A percentile compares a stretch with the other conserved stretches of the same genome.
phyloP scores from a whole-genome alignment of 139 green algal species.

The Dunaliella sp. region DNA sequence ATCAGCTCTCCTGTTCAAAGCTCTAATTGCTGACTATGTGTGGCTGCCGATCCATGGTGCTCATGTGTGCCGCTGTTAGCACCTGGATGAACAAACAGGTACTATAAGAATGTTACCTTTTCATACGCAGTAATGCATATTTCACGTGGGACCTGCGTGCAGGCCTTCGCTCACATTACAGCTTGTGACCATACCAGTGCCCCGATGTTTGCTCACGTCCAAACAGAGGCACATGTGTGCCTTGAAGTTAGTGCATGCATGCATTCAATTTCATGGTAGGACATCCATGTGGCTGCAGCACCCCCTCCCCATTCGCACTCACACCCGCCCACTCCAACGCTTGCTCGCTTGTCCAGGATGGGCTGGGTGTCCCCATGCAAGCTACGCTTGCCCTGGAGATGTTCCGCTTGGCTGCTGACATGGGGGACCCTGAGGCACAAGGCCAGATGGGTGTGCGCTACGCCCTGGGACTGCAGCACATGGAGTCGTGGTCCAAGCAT shows the following conservation, averaged over 20 bases:
- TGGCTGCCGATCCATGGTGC: neutral
- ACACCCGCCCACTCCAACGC: neutral
- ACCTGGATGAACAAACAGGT: neutral
- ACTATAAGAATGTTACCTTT: too few species aligned
- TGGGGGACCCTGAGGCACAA: constrained; percentile 71
- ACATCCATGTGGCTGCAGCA: neutral
- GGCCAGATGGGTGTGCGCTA: constrained; percentile 63
- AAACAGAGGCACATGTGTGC: neutral
- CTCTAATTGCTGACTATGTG: neutral
- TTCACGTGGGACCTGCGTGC: too few species aligned
- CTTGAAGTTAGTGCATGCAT: neutral
- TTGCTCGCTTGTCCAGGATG: constrained; percentile 34
- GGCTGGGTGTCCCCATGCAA: constrained; percentile 51
- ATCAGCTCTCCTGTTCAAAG: neutral
- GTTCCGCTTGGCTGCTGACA: constrained; percentile 56
- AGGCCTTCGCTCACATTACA: too few species aligned
- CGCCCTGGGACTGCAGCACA: constrained; percentile 59
- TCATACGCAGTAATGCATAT: too few species aligned
- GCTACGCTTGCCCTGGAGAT: constrained; percentile 60
- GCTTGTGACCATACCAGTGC: too few species aligned
- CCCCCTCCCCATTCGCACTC: neutral
- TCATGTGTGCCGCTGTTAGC: neutral
- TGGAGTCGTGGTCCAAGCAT: constrained; percentile 18
- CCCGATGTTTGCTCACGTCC: constrained; percentile 1
- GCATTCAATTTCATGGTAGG: neutral